These are phyloP conservation scores for Didymosphaeria variabile DNA, from an alignment of 2,329 filamentous ascomycete genomes.

Conservation along the genomic window DNA sequence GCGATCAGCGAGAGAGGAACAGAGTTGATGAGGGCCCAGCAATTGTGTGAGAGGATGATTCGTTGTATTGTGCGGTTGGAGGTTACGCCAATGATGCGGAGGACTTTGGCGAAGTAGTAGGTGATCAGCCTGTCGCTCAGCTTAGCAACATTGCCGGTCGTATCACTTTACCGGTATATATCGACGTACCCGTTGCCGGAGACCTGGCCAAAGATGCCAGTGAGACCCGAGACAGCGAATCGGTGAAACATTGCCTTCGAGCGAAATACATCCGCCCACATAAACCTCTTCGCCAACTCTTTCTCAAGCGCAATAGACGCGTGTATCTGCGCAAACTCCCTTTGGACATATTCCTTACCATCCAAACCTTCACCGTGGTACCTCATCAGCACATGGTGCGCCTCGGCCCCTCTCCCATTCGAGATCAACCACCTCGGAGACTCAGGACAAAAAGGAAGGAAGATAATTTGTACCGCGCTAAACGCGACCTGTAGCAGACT, in stretches of 20 bases:
- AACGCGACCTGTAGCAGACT: neutral
- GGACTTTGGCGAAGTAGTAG: constrained; percentile 7
- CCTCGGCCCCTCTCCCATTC: neutral
- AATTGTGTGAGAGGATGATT: constrained; percentile 6
- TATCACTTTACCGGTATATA: too few species aligned
- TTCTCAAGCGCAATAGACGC: neutral
- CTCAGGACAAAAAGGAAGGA: constrained; percentile 1
- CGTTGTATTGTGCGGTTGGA: constrained; percentile 1
- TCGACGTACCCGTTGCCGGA: neutral
- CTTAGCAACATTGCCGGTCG: neutral
- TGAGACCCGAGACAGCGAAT: neutral
- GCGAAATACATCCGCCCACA: constrained; percentile 5
- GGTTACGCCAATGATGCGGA: neutral
- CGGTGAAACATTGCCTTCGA: neutral
- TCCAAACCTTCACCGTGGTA: constrained; percentile 5
- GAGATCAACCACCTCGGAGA: constrained; percentile 3
- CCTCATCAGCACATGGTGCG: neutral
- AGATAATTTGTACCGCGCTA: neutral
- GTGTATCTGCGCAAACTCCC: constrained; percentile 1
- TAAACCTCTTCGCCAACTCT: neutral
- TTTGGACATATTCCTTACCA: neutral
- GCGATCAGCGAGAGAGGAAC: constrained; percentile 1
- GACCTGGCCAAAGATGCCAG: neutral
- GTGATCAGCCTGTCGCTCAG: constrained; percentile 1
- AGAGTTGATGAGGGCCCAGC: constrained; percentile 6